Evolutionary conservation across 2,329 filamentous ascomycete species (phyloP), one percentile per base, ranked within the genome.

Genomic region (Iodosphaeria phyllophila): DNA sequence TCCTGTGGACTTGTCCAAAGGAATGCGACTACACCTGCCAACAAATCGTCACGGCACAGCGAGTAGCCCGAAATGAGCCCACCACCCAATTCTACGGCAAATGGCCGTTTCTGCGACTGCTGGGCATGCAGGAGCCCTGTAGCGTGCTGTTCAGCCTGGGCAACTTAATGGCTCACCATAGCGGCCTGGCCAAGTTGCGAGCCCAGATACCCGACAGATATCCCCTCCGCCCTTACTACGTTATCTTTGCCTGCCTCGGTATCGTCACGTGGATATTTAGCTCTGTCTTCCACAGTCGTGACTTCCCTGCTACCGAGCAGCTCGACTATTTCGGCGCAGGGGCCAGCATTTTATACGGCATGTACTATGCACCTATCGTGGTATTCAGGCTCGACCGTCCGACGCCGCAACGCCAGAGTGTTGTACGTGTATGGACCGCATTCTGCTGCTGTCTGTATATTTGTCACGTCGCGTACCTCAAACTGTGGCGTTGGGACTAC

Each of bases 11-110:
- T 46, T 98, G 89, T 55, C 68, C 77, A 32, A 63, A 77, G 44
- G 86, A 98, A 64, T 98, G 89, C 69, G 84, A 98, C 59, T 92
- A 98, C 58, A 75, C 79, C 32, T 98, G 89, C 60, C 89, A 98
- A 50, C 86, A 92, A 60, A 75, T 92, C 47, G 63, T 91, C 31
- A 95, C 89, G 28, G 52, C 67, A 38, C 54, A 55, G 30, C 80
- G 86, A 34, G 52, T 83, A 35, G 56, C 65, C 14, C 57, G 64
- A 33, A 64, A 69, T 31, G 65, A 69, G 16, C 64, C 72, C 8
- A 51, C 93, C 24, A 74, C 86, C 28, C 89, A 98, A 54, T 98
- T 84, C 59, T 83, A 98, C 56, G 89, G 89, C 16, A 98, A 98
- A 64, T 98, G 89, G 89, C 89, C 89, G 19, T 98, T 98, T 54